Conservation (phyloP, 2,329 filamentous ascomycete species). For the Arthroderma sp. region DNA sequence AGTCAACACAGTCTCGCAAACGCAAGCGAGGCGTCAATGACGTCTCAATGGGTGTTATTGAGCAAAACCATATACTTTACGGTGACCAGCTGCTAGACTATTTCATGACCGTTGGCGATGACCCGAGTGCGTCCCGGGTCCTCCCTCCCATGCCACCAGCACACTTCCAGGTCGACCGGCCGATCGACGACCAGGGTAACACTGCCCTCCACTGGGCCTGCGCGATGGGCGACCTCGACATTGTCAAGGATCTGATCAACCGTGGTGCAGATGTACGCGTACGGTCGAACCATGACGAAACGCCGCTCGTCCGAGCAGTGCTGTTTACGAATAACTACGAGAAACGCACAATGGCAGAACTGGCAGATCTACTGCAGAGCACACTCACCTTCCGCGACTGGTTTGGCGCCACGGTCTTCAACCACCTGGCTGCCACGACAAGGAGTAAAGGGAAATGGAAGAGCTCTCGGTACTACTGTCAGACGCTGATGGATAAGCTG, state of each 20-base stretch:
- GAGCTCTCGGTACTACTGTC: slow-evolving; percentile 85
- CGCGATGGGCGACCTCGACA: slow-evolving; percentile 89
- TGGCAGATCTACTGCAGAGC: slow-evolving; percentile 70
- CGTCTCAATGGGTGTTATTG: slow-evolving; percentile 36
- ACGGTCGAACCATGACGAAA: slow-evolving; percentile 62
- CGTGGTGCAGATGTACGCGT: slow-evolving; percentile 65
- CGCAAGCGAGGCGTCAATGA: slow-evolving; percentile 62
- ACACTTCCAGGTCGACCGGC: slow-evolving; percentile 77
- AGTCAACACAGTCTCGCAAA: slow-evolving; percentile 48
- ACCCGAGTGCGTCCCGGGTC: slow-evolving; percentile 48
- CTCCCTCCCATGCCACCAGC: slow-evolving; percentile 64
- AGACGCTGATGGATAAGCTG: slow-evolving; percentile 78
- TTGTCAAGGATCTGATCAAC: slow-evolving; percentile 74
- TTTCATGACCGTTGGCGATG: slow-evolving; percentile 76
- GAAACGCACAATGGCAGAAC: slow-evolving; percentile 74
- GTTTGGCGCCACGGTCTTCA: slow-evolving; percentile 77
- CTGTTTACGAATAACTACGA: slow-evolving; percentile 96
- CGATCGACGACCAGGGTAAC: slow-evolving; percentile 87
- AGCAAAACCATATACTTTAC: slow-evolving; percentile 81
- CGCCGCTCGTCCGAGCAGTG: slow-evolving; percentile 85
- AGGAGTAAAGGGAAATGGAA: slow-evolving; percentile 75
- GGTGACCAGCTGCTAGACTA: slow-evolving; percentile 91
- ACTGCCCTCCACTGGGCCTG: slow-evolving; percentile 95
- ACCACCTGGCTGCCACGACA: slow-evolving; percentile 84
- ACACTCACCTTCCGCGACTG: slow-evolving; percentile 71